Evolutionary conservation across 2,329 filamentous ascomycete species (phyloP).

Genomic region (Hypoxylon sp.): DNA sequence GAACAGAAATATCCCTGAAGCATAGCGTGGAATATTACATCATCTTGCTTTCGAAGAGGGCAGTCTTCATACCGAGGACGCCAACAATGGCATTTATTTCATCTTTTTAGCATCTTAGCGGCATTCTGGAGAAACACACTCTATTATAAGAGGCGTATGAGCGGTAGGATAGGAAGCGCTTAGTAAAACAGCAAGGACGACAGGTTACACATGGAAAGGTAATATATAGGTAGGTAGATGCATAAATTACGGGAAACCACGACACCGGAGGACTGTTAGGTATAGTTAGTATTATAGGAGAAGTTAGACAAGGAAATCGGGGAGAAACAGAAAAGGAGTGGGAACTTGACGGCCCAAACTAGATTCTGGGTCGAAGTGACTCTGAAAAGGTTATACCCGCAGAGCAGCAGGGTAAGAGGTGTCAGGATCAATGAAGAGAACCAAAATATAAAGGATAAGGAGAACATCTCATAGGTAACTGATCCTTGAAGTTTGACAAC

Average conservation of each 20-base stretch:
- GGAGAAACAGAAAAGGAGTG: background rate
- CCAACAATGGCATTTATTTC: slow-evolving; percentile 8
- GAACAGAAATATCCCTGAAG: background rate
- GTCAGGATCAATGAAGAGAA: background rate
- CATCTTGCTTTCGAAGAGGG: slow-evolving; percentile 8
- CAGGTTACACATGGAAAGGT: background rate
- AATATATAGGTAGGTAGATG: background rate
- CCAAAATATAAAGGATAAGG: background rate
- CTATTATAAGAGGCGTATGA: background rate
- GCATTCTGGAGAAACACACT: background rate
- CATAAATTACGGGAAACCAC: background rate
- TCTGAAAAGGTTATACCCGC: background rate
- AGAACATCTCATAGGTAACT: background rate
- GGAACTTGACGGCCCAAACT: background rate
- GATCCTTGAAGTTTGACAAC: background rate
- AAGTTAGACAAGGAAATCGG: background rate
- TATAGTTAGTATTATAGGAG: background rate
- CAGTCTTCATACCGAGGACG: slow-evolving; percentile 7
- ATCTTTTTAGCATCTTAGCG: background rate
- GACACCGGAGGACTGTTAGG: background rate
- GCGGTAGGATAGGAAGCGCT: background rate
- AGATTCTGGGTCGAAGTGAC: background rate
- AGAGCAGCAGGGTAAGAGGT: background rate
- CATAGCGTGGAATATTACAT: slow-evolving; percentile 7
- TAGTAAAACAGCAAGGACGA: background rate